Evolutionary conservation across 2,329 filamentous ascomycete species (phyloP).

Genomic region (Fusarium lateritium): DNA sequence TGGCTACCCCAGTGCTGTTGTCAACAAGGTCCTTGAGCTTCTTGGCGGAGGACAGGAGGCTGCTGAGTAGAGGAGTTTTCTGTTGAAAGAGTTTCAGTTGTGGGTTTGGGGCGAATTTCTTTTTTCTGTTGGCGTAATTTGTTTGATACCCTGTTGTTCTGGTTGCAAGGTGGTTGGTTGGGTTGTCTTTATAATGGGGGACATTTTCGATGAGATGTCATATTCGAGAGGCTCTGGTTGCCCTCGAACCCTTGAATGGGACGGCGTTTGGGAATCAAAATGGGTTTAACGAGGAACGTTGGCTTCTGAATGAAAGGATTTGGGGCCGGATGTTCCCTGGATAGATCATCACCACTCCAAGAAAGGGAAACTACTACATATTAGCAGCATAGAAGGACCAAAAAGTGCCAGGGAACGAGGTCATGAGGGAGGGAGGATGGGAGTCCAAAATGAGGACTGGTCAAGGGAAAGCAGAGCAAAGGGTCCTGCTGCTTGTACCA

Average conservation of each 20-base stretch:
- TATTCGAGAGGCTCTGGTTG: slow-evolving; percentile 35
- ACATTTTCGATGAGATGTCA: slow-evolving; percentile 35
- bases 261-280: slow-evolving; percentile 51
- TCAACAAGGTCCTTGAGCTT: slow-evolving; percentile 93
- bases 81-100: slow-evolving; percentile 16
- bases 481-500: slow-evolving; percentile 54
- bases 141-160: slow-evolving; percentile 53
- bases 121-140: slow-evolving; percentile 47
- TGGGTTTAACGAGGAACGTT: slow-evolving; percentile 44
- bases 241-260: slow-evolving; percentile 42
- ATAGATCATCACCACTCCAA: slow-evolving; percentile 68
- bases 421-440: slow-evolving; percentile 24
- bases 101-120: slow-evolving; percentile 44
- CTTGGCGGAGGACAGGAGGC: slow-evolving; percentile 73
- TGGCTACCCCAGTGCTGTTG: slow-evolving; percentile 92
- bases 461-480: slow-evolving; percentile 44
- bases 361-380: slow-evolving; percentile 50
- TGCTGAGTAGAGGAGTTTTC: slow-evolving; percentile 41
- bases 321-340: slow-evolving; percentile 47
- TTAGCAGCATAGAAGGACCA: slow-evolving; percentile 50
- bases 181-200: slow-evolving; percentile 43
- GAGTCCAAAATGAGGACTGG: slow-evolving; percentile 29
- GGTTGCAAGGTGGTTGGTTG: slow-evolving; percentile 34
- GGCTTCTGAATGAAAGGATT: slow-evolving; percentile 47
- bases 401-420: slow-evolving; percentile 35